Evolutionary conservation across 129 eudicot genomes (phyloP).

Genomic region (Erigeron canadensis): DNA sequence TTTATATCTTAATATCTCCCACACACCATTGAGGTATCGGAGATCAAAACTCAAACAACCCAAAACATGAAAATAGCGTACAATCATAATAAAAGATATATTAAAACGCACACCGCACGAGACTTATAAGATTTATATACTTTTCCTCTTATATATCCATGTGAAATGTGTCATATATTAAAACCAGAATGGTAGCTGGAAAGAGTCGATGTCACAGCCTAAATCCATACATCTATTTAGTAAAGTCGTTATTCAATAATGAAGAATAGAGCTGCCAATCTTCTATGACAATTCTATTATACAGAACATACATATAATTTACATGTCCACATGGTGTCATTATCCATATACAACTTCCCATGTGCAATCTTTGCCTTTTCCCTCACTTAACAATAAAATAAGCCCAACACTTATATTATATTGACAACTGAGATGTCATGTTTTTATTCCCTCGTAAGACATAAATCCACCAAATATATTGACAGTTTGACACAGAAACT

Average conservation of each 20-base stretch:
- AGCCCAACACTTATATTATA: neutral
- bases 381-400: slow-evolving; percentile 8
- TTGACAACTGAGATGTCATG: slow-evolving; percentile 35
- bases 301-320: neutral
- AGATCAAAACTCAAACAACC: too few relatives aligned
- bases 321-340: neutral
- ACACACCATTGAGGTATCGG: too few relatives aligned
- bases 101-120: too few relatives aligned
- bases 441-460: slow-evolving; percentile 16
- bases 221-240: slow-evolving; percentile 12
- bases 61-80: too few relatives aligned
- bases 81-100: too few relatives aligned
- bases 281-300: slow-evolving; percentile 1
- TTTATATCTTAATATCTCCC: too few relatives aligned
- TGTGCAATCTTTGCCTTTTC: slow-evolving; percentile 30
- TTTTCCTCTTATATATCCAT: too few relatives aligned
- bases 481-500: neutral
- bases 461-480: neutral
- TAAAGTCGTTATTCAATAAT: slow-evolving; percentile 19
- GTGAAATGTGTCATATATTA: neutral
- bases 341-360: slow-evolving; percentile 28
- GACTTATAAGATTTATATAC: too few relatives aligned
- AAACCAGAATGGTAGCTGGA: slow-evolving; percentile 1
- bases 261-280: slow-evolving; percentile 3
- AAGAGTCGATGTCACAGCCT: slow-evolving; percentile 17